Evolutionary conservation across 139 green algal genomes (phyloP).

Genomic region (Picochlorum sp.): DNA sequence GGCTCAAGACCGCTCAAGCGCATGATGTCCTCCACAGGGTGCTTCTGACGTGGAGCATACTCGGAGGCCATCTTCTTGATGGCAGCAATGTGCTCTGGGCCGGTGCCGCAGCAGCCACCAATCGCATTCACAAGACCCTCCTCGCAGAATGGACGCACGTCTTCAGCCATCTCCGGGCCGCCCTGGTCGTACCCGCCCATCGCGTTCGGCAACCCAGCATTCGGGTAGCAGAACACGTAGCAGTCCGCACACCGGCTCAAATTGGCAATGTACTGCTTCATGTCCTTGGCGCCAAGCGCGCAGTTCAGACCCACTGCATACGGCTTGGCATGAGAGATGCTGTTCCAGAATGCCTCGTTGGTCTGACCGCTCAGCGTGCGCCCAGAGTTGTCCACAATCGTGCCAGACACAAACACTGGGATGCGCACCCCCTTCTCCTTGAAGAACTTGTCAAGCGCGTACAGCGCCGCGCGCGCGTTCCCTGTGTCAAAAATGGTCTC

Average conservation of each 20-base stretch:
- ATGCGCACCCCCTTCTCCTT: slow-evolving; percentile 62
- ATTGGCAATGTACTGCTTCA: slow-evolving; percentile 91
- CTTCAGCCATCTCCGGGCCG: slow-evolving; percentile 84
- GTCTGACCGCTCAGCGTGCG: slow-evolving; percentile 95
- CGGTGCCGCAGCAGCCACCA: slow-evolving; percentile 91
- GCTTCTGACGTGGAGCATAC: slow-evolving; percentile 56
- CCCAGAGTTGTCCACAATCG: slow-evolving; percentile 91
- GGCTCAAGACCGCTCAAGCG: slow-evolving; percentile 90
- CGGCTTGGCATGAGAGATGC: slow-evolving; percentile 79
- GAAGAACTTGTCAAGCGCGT: slow-evolving; percentile 90
- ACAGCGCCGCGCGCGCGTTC: slow-evolving; percentile 94
- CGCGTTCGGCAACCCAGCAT: slow-evolving; percentile 94
- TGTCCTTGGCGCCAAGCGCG: slow-evolving; percentile 89
- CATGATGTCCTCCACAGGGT: slow-evolving; percentile 61
- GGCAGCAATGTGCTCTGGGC: slow-evolving; percentile 82
- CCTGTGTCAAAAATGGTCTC: slow-evolving; percentile 99
- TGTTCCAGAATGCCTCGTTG: slow-evolving; percentile 99
- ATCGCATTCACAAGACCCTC: slow-evolving; percentile 85
- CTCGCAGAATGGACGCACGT: slow-evolving; percentile 87
- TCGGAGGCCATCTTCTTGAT: slow-evolving; percentile 50
- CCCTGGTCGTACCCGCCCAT: slow-evolving; percentile 99
- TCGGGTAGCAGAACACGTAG: slow-evolving; percentile 96
- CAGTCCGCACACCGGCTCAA: slow-evolving; percentile 80
- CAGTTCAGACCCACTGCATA: slow-evolving; percentile 96
- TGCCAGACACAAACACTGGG: slow-evolving; percentile 92